Evolutionary conservation across 495 filamentous ascomycete species (phyloP), one percentile per base, ranked within the genome.

Genomic region (Aspergillus kassunensis): DNA sequence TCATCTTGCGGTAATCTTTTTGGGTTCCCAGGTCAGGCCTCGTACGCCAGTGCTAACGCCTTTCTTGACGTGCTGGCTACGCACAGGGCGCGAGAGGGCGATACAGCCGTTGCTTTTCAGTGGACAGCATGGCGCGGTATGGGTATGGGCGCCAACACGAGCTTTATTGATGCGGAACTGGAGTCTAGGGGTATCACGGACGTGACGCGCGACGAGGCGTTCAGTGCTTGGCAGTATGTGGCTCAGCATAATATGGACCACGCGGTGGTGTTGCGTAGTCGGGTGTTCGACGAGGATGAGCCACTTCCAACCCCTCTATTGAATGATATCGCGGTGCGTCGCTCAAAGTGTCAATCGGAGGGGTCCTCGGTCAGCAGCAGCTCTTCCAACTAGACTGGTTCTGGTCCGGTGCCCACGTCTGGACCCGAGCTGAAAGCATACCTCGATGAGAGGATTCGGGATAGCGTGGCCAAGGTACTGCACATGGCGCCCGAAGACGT

Each of bases 71-170:
- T 54, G 2, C 44, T 75, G n/a, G 69, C 68, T 12, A 46, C 52
- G 0, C 58, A 68, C 27, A 67, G 71, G 1, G 57, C 62, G 4
- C 18, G 19, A 0, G 49, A 36, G 23, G 71, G 71, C 9, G 70
- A 76, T 45, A 74, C 74, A 33, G 52, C 66, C 6, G 44, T 72
- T 6, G 58, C 74, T 0, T 53, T 77, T 41, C 66, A 69, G 51
- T 77, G 71, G 72, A 77, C 71, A 18, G 51, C 52, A 11, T 79
- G 75, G 75, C 64, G 63, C 7, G 70, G 70, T 0, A 43, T 76
- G 51, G 75, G 75, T 15, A 65, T 75, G 63, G 66, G 61, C 0
- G 59, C 62, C 19, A 62, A 57, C 50, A 66, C 69, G 0, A 69
- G 73, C 21, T 73, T 71, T 49, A 59, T 78, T 57, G 60, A 51